These are phyloP conservation scores for Mycosphaerella arachidis DNA, from an alignment of 2,329 filamentous ascomycete genomes.

Conservation along the genomic window DNA sequence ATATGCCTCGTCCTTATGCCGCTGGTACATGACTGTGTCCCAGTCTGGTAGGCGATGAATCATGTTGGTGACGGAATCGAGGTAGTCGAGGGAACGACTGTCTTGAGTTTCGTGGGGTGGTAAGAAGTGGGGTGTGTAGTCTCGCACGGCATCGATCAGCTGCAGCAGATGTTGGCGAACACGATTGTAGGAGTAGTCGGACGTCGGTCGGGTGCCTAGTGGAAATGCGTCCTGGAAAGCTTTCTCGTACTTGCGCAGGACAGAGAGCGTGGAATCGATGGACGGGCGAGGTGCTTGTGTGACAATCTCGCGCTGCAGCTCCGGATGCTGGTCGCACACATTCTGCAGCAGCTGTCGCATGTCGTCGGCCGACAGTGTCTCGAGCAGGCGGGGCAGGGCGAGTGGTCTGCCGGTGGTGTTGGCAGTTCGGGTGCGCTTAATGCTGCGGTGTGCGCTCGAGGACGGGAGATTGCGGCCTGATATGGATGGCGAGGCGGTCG, in stretches of 20 bases:
- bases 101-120: constrained; percentile 84
- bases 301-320: constrained; percentile 79
- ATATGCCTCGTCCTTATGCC: constrained; percentile 93
- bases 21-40: constrained; percentile 80
- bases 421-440: constrained; percentile 64
- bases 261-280: constrained; percentile 71
- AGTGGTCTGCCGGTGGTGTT: constrained; percentile 59
- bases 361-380: constrained; percentile 83
- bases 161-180: constrained; percentile 75
- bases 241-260: constrained; percentile 76
- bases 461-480: constrained; percentile 59
- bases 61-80: constrained; percentile 84
- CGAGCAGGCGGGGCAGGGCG: constrained; percentile 72
- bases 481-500: constrained; percentile 73
- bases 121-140: constrained; percentile 93
- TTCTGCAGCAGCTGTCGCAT: constrained; percentile 82
- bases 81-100: constrained; percentile 76
- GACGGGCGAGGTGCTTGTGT: constrained; percentile 82
- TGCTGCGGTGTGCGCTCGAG: constrained; percentile 53
- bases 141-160: constrained; percentile 81
- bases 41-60: constrained; percentile 87
- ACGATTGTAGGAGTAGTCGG: constrained; percentile 92
- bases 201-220: constrained; percentile 74
- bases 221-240: constrained; percentile 76
- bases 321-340: constrained; percentile 84